Percentiles rank a stretch among this genome's conserved stretches.
These are phyloP conservation scores for Peziza echinospora DNA, from an alignment of 495 filamentous ascomycete genomes.

Conservation along the genomic window DNA sequence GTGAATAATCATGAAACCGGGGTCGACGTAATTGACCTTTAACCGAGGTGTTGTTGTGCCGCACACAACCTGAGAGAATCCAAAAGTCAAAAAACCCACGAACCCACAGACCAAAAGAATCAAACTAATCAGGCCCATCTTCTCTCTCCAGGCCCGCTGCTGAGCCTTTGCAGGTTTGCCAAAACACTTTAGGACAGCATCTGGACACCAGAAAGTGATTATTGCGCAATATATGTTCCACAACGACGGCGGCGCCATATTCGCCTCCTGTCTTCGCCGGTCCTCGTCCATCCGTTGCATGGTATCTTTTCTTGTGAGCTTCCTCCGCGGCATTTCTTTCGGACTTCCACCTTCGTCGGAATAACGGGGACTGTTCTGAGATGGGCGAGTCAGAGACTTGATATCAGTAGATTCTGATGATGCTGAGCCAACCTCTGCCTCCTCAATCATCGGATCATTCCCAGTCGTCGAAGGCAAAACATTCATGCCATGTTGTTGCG, in stretches of 20 bases:
- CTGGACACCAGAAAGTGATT: conserved; percentile 86
- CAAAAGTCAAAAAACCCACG: conserved; percentile 92
- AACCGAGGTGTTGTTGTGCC: conserved; percentile 42
- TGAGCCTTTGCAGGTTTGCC: conserved; percentile 76
- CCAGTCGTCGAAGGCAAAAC: conserved; percentile 77
- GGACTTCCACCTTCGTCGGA: conserved; percentile 9
- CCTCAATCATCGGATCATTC: conserved; percentile 67
- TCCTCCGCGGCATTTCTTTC: conserved; percentile 23
- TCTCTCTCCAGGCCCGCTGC: conserved; percentile 90
- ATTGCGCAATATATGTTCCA: conserved; percentile 93
- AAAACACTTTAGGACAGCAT: conserved; percentile 60
- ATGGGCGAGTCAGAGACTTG: conserved; percentile 25
- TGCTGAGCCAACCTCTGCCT: conserved; percentile 28
- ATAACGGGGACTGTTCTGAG: conserved; percentile 19
- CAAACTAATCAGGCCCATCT: conserved; percentile 90
- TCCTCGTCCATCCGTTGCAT: conserved; percentile 35
- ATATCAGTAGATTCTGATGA: conserved; percentile 26
- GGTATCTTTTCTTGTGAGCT: conserved; percentile 29
- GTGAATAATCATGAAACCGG: conserved; percentile 88
- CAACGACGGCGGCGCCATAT: conserved; percentile 56
- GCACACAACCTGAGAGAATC: conserved; percentile 81
- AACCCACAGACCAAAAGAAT: conserved; percentile 71
- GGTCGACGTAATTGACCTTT: conserved; percentile 55
- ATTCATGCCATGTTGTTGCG: conserved; percentile 56
- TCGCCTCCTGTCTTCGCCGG: conserved; percentile 42